Base-by-base conservation (phyloP, 257 asterid genomes). In the Echium plantagineum region DNA sequence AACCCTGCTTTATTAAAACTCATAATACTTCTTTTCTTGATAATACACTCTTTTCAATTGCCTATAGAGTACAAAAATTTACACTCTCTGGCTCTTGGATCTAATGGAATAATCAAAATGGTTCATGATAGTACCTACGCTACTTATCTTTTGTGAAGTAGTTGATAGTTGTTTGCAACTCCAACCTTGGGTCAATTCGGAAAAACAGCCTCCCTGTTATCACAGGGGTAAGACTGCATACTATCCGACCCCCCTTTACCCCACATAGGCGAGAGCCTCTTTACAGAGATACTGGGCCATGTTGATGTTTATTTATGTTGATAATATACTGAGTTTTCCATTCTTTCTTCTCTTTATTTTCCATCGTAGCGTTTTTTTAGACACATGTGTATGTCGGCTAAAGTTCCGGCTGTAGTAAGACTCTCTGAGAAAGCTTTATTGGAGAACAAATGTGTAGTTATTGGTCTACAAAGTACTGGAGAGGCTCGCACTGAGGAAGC, bases 401-500 rank as follows among this genome's bases (percentile, higher is more conserved):
- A 93, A 83, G 97, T 93, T 59, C 96, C 97, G 63, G 95, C 95
- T 20, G 87, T 88, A 74, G 84, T 89, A 70, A 80, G 78, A 74
- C 85, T 91, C 46, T 80, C 95, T 57, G 69, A 84, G 76, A 85
- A 79, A 78, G 97, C 95, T 68, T 74, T 93, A 77, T 57, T 62
- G 69, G 85, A 81, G 30, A 70, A 80, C 70, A 93, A 93, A 71
- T 86, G 97, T 75, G 95, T 84, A 68, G 97, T 93, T 64, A 65
- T 93, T 66, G 97, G 98, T 74, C 78, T 93, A 57, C 98, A 93
- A 79, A 93, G 95, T 69, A 93, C 98, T 68, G 97, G 98, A 79
- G 97, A 93, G 75, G 98, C 96, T 56, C 83, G 97, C 49, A 86
- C 97, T 20, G 98, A 93, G 70, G 98, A 88, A 84, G 97, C 94